Percentiles rank a stretch among this genome's conserved stretches.
Conservation (phyloP, 176 grass and related monocot species). For the Sorghum bicolor region Sorghum_bicolor_NCBIv3 NC_012870.2:3536001-3536500, state of each 20-base stretch:
- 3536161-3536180: not conserved
- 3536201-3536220: not conserved
- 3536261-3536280: conserved; percentile 59
- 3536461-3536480: not conserved
- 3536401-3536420: not conserved
- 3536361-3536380: not conserved
- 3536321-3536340: not conserved
- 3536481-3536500: not conserved
- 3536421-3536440: not conserved
- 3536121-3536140: conserved; percentile 42
- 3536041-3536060: not conserved
- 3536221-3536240: not conserved
- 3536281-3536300: conserved; percentile 69
- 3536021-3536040: not conserved
- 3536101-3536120: conserved; percentile 49
- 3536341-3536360: not conserved
- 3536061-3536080: not conserved
- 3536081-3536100: conserved; percentile 7
- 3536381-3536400: not conserved
- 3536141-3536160: conserved; percentile 4
- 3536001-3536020: not conserved
- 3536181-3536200: conserved; percentile 30
- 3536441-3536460: not conserved
- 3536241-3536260: conserved; percentile 52
- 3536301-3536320: conserved; percentile 33